phyloP scores from a whole-genome alignment of 441 rosid genomes.

The Francoa sonchifolia region DNA sequence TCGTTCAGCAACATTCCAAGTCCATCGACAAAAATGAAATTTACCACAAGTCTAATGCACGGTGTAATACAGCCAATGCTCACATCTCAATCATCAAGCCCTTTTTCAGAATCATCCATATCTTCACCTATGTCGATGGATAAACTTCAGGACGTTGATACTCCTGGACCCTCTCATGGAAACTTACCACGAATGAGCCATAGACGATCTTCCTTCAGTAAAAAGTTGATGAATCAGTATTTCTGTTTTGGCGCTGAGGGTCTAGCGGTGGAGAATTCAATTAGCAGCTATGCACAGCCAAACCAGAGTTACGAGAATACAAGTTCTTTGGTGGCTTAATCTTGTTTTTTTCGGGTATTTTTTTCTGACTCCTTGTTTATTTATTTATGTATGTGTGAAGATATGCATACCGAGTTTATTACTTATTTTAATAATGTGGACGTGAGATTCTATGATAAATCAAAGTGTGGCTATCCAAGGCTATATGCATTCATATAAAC shows the following conservation, averaged over 20 bases:
- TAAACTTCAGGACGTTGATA: slow-evolving; percentile 18
- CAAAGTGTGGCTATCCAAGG: too few species aligned
- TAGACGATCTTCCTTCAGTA: slow-evolving; percentile 25
- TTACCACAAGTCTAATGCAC: slow-evolving; percentile 48
- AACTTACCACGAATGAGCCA: slow-evolving; percentile 14
- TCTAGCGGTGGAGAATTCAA: slow-evolving; percentile 34
- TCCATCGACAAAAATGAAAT: slow-evolving; percentile 51
- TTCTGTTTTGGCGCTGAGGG: slow-evolving; percentile 63
- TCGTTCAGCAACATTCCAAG: slow-evolving; percentile 54
- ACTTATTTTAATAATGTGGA: too few species aligned
- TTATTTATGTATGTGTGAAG: neutral
- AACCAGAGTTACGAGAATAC: slow-evolving; percentile 27
- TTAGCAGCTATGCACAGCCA: slow-evolving; percentile 15
- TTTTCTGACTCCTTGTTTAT: neutral
- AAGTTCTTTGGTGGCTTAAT: slow-evolving; percentile 37
- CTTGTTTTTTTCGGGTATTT: neutral
- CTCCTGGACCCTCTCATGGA: slow-evolving; percentile 11
- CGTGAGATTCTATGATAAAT: too few species aligned
- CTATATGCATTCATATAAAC: too few species aligned
- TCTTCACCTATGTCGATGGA: slow-evolving; percentile 29
- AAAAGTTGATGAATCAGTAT: slow-evolving; percentile 49
- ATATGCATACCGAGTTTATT: too few species aligned
- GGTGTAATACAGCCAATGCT: slow-evolving; percentile 57
- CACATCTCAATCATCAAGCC: slow-evolving; percentile 28
- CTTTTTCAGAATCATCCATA: slow-evolving; percentile 24